Evolutionary conservation across 805 yeast genomes (phyloP), one percentile per base, ranked within the genome.

Genomic region (Myxozyma melibiosi): DNA sequence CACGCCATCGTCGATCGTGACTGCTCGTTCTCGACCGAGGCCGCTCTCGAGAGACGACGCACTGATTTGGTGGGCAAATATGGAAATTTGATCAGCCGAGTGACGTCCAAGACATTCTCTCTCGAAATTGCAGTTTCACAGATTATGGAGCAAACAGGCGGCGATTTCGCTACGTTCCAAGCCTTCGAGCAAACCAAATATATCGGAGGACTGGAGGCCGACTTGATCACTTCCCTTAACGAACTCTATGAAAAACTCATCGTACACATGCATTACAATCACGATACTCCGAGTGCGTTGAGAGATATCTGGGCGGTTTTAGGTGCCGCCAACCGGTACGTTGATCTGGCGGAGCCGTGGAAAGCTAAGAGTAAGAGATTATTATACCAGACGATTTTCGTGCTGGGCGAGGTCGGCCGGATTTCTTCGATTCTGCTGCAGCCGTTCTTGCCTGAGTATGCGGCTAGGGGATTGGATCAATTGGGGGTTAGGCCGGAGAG

Each of bases 281-380:
- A 81, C 67, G 83, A 83, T 49, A 80, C 80, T 52, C 80, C 82
- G 61, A 76, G 74, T 45, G 86, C 88, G 0, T 70, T 85, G 14
- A 77, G 77, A 46, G 73, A 74, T 14, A 74, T 90, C 70, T 84
- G 94, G 90, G 66, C 71, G 4, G 71, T 82, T 7, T 30, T 56
- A 3, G 34, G 24, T 7, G 16, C 39, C 30, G 85, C 88, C 1
- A 92, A 92, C 67, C 75, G 74, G 18, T 79, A 86, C 31, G 78
- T 90, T 61, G 96, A 89, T 67, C 74, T 71, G 0, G 73, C 83
- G 4, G 85, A 83, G 65, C 97, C 97, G 0, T 92, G 98, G 98
- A 48, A 44, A 14, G 37, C 51, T 3, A 43, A 28, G 8, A 18
- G 45, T 34, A 24, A 34, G 4, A 45, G 34, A 8, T 31, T 34